A percentile compares a stretch with the other conserved stretches of the same genome.
phyloP scores from a whole-genome alignment of 495 filamentous ascomycete genomes.

The Cudoniella acicularis region DNA sequence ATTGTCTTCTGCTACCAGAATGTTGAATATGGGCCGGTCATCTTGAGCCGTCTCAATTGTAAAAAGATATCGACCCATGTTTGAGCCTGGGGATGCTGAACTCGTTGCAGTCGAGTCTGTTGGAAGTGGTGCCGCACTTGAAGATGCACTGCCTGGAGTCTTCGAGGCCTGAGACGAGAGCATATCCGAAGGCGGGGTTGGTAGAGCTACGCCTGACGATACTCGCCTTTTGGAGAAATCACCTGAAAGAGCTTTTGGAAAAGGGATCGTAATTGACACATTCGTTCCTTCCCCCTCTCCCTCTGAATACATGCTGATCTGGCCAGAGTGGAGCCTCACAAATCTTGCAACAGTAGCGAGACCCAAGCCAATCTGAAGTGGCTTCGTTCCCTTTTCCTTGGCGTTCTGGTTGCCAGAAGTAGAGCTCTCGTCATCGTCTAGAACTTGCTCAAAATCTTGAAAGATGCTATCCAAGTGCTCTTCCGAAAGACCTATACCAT shows the following conservation, averaged over 20 bases:
- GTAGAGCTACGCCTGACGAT: not conserved
- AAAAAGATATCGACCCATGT: not conserved
- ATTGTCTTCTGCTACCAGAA: conserved; percentile 89
- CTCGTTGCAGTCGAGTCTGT: not conserved
- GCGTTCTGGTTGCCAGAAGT: conserved; percentile 25
- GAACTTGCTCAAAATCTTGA: conserved; percentile 13
- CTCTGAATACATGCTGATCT: conserved; percentile 77
- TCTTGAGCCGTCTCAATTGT: not conserved
- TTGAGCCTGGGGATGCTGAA: not conserved
- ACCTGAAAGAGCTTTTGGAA: conserved; percentile 24
- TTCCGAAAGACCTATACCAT: conserved; percentile 5
- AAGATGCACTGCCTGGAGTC: not conserved
- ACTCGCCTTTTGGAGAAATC: not conserved
- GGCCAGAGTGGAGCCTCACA: conserved; percentile 80
- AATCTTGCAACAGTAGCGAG: conserved; percentile 81
- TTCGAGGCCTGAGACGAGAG: too few relatives aligned
- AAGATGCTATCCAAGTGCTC: conserved; percentile 5
- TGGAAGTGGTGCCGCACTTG: not conserved
- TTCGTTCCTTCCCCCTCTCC: conserved; percentile 52
- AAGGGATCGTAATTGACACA: conserved; percentile 58
- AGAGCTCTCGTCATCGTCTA: conserved; percentile 21
- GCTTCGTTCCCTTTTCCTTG: conserved; percentile 24
- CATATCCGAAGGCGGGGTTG: too few relatives aligned
- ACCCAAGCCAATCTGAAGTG: conserved; percentile 61
- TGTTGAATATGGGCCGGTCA: conserved; percentile 29